Evolutionary conservation across 805 yeast species (phyloP), one percentile per base, ranked within the genome.

Genomic region (Soucietia sequanensis): DNA sequence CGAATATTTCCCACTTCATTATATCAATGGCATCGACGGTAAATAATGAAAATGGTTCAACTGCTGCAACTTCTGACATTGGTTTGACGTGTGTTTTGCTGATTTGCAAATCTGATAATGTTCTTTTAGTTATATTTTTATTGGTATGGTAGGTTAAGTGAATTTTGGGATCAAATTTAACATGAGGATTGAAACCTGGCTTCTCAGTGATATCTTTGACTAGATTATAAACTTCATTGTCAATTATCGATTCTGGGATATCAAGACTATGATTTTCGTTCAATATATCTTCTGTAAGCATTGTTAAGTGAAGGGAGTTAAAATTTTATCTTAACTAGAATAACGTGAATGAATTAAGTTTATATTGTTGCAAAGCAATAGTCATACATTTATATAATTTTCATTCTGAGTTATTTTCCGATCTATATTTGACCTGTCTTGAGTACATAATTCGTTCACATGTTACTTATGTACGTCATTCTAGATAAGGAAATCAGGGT

Each of bases 31-130:
- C 62, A 31, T 54, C 61, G 25, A 52, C 52, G n/a, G 60, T 53
- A 41, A 57, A 56, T 24, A 57, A 42, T 2, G 61, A 60, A 30
- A 57, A 57, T 3, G 62, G 58, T 30, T 56, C 53, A 4, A 55
- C 43, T 1, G 50, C 60, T 4, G 55, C 73, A 36, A 65, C 54
- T 17, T 65, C 58, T 19, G 58, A 50, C 20, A 61, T 52, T 12
- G 62, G 55, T 11, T 52, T 52, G 8, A 53, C 54, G 35, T 60
- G 68, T 1, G 67, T 61, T 36, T 21, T 21, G 23, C 11, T 8
- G 23, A 21, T 21, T 8, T 11, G 10, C 23, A 21, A 9, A 21
- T 21, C 23, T 11, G 8, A 8, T 21, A 21, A 21, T 8, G 23
- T 21, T 8, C 8, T 21, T 8, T 11, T 8, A 8, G 8, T 21